Percentiles rank a stretch among this genome's conserved stretches.
These are phyloP conservation scores for Scolecobasidium constrictum DNA, from an alignment of 2,329 filamentous ascomycete genomes.

Conservation along the genomic window DNA sequence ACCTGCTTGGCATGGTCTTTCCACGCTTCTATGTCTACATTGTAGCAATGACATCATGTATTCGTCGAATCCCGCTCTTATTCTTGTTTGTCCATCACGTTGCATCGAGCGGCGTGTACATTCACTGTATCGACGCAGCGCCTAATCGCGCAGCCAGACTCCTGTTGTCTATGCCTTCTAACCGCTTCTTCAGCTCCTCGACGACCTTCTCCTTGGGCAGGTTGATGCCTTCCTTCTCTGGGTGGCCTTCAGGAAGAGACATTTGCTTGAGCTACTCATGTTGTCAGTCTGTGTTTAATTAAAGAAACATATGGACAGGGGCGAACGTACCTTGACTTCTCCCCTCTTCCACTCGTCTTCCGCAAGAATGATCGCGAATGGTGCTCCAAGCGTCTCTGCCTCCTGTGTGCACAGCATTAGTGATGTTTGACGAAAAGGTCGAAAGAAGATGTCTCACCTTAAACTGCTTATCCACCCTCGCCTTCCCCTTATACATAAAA, in stretches of 20 bases:
- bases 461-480: slow-evolving; percentile 56
- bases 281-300: not conserved
- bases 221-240: slow-evolving; percentile 79
- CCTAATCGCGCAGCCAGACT: not conserved
- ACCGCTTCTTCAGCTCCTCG: slow-evolving; percentile 47
- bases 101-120: no score
- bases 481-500: slow-evolving; percentile 82
- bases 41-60: no score
- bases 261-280: slow-evolving; percentile 53
- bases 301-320: slow-evolving; percentile 29
- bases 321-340: slow-evolving; percentile 54
- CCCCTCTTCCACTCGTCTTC: slow-evolving; percentile 79
- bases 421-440: not conserved
- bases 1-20: no score
- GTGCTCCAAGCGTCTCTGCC: slow-evolving; percentile 68
- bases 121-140: not conserved
- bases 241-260: slow-evolving; percentile 68
- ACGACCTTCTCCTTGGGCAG: slow-evolving; percentile 55
- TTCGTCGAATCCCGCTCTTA: no score
- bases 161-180: slow-evolving; percentile 18
- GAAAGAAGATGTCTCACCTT: not conserved
- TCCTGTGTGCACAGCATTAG: slow-evolving; percentile 50
- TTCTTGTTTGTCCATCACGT: no score
- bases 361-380: slow-evolving; percentile 80
- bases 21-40: no score